Base-by-base conservation (phyloP, 2,329 filamentous ascomycete species). In the Ceratocystis cacaofunesta region DNA sequence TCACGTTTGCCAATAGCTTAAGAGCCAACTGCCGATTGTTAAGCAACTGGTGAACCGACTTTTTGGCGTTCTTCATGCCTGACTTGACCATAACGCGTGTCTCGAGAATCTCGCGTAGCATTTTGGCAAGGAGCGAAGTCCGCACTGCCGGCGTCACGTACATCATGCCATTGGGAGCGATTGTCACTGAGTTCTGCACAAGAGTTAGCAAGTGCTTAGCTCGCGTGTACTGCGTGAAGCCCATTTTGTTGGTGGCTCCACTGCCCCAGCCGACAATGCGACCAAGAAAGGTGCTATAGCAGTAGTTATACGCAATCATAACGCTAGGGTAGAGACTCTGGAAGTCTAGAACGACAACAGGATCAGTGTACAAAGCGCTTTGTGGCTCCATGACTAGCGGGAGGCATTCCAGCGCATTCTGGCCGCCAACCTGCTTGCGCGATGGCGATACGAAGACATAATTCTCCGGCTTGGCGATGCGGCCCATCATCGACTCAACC, bases 231-330 rank as follows among this genome's bases (percentile, higher is more conserved):
- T 94, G 85, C 5, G 75, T 63, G 28, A 1, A 97, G 76, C 17
- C 88, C 82, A 43, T 85, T 80, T 69, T 92, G 84, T 76, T 97
- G 96, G 77, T 90, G 92, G 50, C 52, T 10, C 60, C 41, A 36
- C 83, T 85, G n/a, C 90, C 85, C 92, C 92, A 96, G 70, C 85
- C 84, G 32, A 85, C 83, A 48, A 96, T 85, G 36, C 94, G 85
- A 0, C 94, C 94, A 0, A 97, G 80, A 70, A 92, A 99, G 0
- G 94, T 99, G 0, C 94, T 97, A 73, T 99, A 99, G 76, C 94
- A 99, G 73, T 96, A 94, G 72, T 99, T 99, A 78, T 99, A 97
- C 0, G 94, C 94, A 72, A 99, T 97, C 91, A 99, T 96, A 68
- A 97, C 87, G 74, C 92, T 96, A 0, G 94, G 94, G 70, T 99